Evolutionary conservation across 257 asterid genomes (phyloP).

Genomic region (Lycium barbarum): DNA sequence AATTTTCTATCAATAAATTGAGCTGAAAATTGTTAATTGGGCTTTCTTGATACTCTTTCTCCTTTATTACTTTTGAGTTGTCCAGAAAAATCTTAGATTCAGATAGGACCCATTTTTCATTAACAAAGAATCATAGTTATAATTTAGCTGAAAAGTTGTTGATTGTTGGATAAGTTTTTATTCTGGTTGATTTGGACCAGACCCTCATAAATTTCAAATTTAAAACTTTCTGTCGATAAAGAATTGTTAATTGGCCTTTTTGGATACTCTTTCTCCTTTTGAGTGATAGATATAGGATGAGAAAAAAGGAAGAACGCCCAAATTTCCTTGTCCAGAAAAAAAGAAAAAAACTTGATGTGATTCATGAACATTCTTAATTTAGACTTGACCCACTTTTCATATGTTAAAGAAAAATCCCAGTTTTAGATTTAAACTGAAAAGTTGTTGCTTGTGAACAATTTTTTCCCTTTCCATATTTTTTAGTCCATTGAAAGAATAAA

Average conservation of each 20-base stretch:
- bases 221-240: no score
- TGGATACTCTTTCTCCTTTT: background rate
- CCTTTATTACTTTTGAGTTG: background rate
- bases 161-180: no score
- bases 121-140: no score
- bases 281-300: background rate
- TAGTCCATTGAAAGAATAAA: background rate
- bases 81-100: no score
- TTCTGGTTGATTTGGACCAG: no score
- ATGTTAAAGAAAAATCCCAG: background rate
- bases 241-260: background rate
- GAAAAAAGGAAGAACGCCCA: background rate
- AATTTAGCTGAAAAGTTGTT: no score
- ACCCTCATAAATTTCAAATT: no score
- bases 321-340: background rate
- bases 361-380: background rate
- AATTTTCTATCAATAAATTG: no score
- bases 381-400: background rate
- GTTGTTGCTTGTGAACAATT: background rate
- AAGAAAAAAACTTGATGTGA: background rate
- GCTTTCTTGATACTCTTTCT: background rate
- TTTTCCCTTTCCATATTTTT: background rate
- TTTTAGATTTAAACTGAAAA: background rate
- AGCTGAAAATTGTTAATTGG: no score
- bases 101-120: no score